Percentiles rank a stretch among this genome's conserved stretches.
Evolutionary conservation across 129 eudicot species (phyloP).

Genomic region (Kitagawia praeruptora): DNA sequence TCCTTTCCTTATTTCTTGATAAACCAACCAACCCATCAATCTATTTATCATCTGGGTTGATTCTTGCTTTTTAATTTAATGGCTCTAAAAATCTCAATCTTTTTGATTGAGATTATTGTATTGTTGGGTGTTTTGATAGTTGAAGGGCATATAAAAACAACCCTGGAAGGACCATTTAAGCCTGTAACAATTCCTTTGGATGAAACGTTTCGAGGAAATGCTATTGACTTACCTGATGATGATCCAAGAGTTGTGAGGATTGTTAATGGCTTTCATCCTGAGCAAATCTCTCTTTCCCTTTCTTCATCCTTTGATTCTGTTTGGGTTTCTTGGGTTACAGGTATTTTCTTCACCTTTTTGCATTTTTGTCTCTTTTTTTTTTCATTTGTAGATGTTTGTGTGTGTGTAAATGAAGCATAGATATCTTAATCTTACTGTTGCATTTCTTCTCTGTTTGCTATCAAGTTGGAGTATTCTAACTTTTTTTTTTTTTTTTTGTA

Average conservation of each 20-base stretch:
- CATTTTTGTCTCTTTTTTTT: background rate
- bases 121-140: slow-evolving; percentile 16
- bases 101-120: slow-evolving; percentile 4
- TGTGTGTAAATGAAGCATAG: too few species aligned
- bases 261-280: slow-evolving; percentile 66
- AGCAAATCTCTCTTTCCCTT: slow-evolving; percentile 73
- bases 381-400: background rate
- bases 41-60: background rate
- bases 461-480: background rate
- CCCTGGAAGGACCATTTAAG: slow-evolving; percentile 79
- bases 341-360: slow-evolving; percentile 15
- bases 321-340: slow-evolving; percentile 97
- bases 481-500: too few species aligned
- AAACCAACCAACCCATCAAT: slow-evolving; percentile 7
- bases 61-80: background rate
- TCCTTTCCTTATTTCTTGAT: background rate
- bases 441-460: background rate
- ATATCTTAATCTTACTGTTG: background rate
- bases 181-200: slow-evolving; percentile 79
- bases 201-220: slow-evolving; percentile 65
- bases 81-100: background rate
- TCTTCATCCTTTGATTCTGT: slow-evolving; percentile 62
- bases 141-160: slow-evolving; percentile 43
- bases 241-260: slow-evolving; percentile 62
- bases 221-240: slow-evolving; percentile 68